Conservation (phyloP, 164 flowering plant genomes). For the Chloranthus sessilifolius region DNA sequence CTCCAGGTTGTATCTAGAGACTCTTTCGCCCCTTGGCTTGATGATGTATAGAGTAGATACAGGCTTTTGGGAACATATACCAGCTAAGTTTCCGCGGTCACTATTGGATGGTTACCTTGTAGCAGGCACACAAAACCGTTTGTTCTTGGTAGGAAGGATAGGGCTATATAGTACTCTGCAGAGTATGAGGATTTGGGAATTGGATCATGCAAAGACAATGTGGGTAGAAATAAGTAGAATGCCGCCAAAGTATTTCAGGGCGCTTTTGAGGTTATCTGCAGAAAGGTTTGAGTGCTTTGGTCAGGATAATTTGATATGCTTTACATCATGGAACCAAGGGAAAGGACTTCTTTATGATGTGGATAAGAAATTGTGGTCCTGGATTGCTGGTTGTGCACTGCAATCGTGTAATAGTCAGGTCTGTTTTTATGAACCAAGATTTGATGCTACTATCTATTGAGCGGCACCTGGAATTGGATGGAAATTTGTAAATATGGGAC, state of each 20-base stretch:
- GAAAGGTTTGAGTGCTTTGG: slow-evolving; percentile 98
- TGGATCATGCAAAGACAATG: slow-evolving; percentile 70
- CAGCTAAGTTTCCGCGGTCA: slow-evolving; percentile 85
- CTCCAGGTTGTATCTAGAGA: slow-evolving; percentile 76
- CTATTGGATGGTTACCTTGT: slow-evolving; percentile 89
- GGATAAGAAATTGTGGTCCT: slow-evolving; percentile 85
- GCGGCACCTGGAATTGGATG: not conserved
- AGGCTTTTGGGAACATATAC: slow-evolving; percentile 87
- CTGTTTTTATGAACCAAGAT: slow-evolving; percentile 92
- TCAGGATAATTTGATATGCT: slow-evolving; percentile 74
- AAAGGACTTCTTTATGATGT: slow-evolving; percentile 86
- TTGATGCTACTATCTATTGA: slow-evolving; percentile 71
- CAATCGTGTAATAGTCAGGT: slow-evolving; percentile 88
- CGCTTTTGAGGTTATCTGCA: slow-evolving; percentile 81
- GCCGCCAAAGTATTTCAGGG: slow-evolving; percentile 86
- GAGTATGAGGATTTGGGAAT: slow-evolving; percentile 93
- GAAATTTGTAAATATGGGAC: too few relatives aligned
- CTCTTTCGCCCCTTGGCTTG: slow-evolving; percentile 89
- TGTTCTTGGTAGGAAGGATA: slow-evolving; percentile 87
- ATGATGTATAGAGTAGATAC: slow-evolving; percentile 78
- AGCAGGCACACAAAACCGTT: slow-evolving; percentile 80
- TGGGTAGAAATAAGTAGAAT: slow-evolving; percentile 93
- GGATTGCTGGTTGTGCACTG: slow-evolving; percentile 94
- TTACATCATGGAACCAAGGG: slow-evolving; percentile 98
- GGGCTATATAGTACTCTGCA: slow-evolving; percentile 85